Evolutionary conservation across 169 alveolate genomes (phyloP).

Genomic region (Plasmodium gallinaceum): DNA sequence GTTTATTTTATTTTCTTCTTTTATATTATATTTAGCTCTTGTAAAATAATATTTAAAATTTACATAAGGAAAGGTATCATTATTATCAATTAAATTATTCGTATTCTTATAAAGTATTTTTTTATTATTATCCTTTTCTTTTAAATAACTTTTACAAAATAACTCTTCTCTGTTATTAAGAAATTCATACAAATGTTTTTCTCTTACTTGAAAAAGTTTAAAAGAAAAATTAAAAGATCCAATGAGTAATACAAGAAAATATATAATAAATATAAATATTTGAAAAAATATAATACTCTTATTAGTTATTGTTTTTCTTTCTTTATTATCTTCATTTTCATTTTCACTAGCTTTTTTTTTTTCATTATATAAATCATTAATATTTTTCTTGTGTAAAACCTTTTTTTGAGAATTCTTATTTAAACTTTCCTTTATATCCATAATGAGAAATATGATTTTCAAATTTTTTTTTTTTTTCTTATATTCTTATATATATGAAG

Average conservation of each 20-base stretch:
- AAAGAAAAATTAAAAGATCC: constrained; percentile 76
- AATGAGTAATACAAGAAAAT: constrained; percentile 55
- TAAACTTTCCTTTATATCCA: constrained; percentile 47
- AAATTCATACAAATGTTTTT: constrained; percentile 70
- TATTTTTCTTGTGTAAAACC: background rate
- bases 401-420: background rate
- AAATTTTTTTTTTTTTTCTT: constrained; percentile 5
- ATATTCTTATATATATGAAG: constrained; percentile 1
- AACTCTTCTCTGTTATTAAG: constrained; percentile 24
- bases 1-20: background rate
- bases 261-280: constrained; percentile 36
- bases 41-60: constrained; percentile 75
- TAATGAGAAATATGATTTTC: constrained; percentile 8
- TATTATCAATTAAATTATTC: constrained; percentile 22
- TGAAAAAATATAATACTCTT: constrained; percentile 63
- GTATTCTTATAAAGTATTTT: constrained; percentile 6
- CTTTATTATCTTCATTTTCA: constrained; percentile 10
- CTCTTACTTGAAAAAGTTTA: constrained; percentile 69
- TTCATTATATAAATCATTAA: background rate
- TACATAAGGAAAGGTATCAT: constrained; percentile 15
- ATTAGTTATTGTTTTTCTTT: constrained; percentile 11
- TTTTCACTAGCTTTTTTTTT: background rate
- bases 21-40: constrained; percentile 48
- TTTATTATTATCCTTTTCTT: background rate
- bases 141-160: constrained; percentile 14